phyloP scores from a whole-genome alignment of 1,139 yeast species.

The Saccharomyces hybrid region DNA sequence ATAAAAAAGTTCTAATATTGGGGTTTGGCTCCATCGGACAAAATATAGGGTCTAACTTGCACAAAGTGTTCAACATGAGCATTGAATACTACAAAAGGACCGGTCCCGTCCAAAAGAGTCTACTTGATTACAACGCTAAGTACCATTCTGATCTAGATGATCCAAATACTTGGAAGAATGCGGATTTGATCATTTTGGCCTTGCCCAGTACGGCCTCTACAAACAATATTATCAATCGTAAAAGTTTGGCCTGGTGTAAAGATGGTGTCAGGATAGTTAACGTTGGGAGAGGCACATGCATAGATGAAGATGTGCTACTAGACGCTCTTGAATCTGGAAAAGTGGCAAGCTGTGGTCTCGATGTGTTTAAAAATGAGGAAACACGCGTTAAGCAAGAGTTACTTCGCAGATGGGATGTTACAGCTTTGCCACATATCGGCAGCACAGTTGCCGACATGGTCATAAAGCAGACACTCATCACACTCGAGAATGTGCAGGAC shows the following conservation, averaged over 20 bases:
- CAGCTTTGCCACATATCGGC: conserved; percentile 71
- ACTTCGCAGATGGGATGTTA: conserved; percentile 56
- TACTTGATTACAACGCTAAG: conserved; percentile 41
- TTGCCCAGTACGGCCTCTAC: conserved; percentile 63
- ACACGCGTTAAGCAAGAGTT: conserved; percentile 42
- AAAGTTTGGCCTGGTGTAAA: conserved; percentile 41
- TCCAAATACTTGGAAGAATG: conserved; percentile 33
- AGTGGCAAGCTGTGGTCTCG: conserved; percentile 67
- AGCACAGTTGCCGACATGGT: conserved; percentile 49
- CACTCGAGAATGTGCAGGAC: conserved; percentile 43
- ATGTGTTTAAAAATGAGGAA: conserved; percentile 73
- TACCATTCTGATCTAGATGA: conserved; percentile 37
- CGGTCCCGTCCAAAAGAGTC: conserved; percentile 36
- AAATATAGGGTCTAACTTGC: conserved; percentile 50
- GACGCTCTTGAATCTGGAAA: conserved; percentile 62
- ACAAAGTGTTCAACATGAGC: conserved; percentile 53
- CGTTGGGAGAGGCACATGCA: conserved; percentile 69
- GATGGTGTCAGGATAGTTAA: conserved; percentile 60
- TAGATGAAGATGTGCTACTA: conserved; percentile 67
- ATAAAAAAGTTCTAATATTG: conserved; percentile 56
- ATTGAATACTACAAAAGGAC: conserved; percentile 57
- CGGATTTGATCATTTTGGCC: conserved; percentile 58
- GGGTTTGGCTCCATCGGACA: conserved; percentile 79
- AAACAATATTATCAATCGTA: conserved; percentile 44
- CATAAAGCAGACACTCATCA: conserved; percentile 39